Conservation (phyloP, 345 rosid species). For the Salix viminalis region DNA sequence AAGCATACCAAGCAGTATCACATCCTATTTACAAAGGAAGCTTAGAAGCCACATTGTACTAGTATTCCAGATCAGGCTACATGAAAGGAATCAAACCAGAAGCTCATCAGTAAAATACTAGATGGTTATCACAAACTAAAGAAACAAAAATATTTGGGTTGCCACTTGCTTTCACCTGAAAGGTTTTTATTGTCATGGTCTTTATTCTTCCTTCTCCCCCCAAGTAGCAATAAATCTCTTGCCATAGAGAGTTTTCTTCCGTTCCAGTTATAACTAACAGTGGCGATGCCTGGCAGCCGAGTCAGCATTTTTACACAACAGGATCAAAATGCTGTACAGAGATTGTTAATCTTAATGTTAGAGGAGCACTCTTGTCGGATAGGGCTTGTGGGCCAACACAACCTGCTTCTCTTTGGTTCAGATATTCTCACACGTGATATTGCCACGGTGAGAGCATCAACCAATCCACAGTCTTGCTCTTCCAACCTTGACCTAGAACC, state of each 20-base stretch:
- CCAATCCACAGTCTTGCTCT: constrained; percentile 13
- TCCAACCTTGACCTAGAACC: constrained; percentile 6
- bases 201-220: neutral
- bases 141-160: neutral
- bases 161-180: neutral
- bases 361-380: constrained; percentile 12
- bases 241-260: neutral
- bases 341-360: constrained; percentile 16
- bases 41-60: neutral
- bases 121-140: neutral
- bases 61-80: neutral
- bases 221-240: neutral
- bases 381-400: constrained; percentile 4
- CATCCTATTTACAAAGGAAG: constrained; percentile 1
- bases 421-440: constrained; percentile 17
- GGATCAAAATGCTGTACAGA: constrained; percentile 17
- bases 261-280: neutral
- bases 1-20: neutral
- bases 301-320: neutral
- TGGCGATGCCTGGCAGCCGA: neutral
- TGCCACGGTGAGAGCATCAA: constrained; percentile 9
- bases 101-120: neutral
- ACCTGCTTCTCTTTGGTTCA: constrained; percentile 15
- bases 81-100: neutral
- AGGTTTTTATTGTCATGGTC: neutral